These are phyloP conservation scores for Coniochaeta prunicola DNA, from an alignment of 2,329 filamentous ascomycete genomes.

Conservation along the genomic window DNA sequence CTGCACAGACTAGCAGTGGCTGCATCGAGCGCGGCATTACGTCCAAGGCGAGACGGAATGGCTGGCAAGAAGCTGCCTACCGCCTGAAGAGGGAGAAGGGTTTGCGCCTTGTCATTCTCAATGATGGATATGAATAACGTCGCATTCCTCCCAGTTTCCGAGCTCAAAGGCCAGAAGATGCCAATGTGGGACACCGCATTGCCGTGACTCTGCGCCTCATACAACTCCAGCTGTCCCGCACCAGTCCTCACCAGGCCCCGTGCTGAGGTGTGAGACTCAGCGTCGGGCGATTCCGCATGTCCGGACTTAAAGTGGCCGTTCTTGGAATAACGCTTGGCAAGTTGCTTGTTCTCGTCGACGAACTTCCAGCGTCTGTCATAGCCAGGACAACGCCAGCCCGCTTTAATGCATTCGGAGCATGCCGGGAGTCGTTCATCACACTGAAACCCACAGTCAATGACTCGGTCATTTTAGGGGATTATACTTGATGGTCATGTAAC, in stretches of 20 bases:
- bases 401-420: conserved; percentile 15
- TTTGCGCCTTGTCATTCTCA: conserved; percentile 1
- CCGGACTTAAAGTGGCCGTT: neutral
- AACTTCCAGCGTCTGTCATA: conserved; percentile 4
- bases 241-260: neutral
- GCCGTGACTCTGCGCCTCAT: neutral
- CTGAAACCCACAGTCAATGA: conserved; percentile 8
- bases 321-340: neutral
- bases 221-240: neutral
- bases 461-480: neutral
- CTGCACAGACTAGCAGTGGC: conserved; percentile 3
- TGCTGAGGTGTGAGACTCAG: neutral
- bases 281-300: neutral
- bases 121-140: conserved; percentile 2
- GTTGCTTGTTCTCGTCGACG: conserved; percentile 6
- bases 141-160: neutral
- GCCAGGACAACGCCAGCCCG: conserved; percentile 2
- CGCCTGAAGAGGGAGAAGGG: neutral
- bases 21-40: conserved; percentile 3
- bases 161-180: conserved; percentile 1
- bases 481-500: neutral
- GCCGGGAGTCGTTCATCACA: conserved; percentile 17
- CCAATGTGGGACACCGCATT: conserved; percentile 2
- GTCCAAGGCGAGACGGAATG: conserved; percentile 4
- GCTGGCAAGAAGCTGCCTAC: conserved; percentile 5